These are phyloP conservation scores for Sicyos baderoa DNA, from an alignment of 306 rosid species.

Conservation along the genomic window DNA sequence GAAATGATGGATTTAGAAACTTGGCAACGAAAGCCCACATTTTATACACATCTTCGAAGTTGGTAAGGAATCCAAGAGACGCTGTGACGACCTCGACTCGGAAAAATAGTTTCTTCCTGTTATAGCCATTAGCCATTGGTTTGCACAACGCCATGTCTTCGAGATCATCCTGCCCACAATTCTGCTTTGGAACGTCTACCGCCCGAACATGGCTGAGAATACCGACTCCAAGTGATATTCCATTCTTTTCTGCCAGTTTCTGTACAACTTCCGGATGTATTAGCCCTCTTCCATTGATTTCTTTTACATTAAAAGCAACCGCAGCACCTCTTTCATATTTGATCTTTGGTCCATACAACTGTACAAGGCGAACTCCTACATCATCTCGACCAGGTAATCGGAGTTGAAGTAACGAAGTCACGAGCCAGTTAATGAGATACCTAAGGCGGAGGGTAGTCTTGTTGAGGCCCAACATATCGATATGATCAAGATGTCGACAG, in stretches of 20 bases:
- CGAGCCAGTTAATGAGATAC: slow-evolving; percentile 88
- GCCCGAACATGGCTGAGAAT: slow-evolving; percentile 71
- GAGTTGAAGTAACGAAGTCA: slow-evolving; percentile 79
- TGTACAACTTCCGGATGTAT: slow-evolving; percentile 87
- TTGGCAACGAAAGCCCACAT: slow-evolving; percentile 93
- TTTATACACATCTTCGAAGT: slow-evolving; percentile 89
- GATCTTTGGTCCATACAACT: slow-evolving; percentile 90
- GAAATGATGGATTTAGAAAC: slow-evolving; percentile 72
- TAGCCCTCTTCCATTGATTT: slow-evolving; percentile 43
- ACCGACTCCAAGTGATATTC: slow-evolving; percentile 81
- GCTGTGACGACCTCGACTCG: slow-evolving; percentile 92
- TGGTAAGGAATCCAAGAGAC: slow-evolving; percentile 75
- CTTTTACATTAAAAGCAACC: slow-evolving; percentile 79
- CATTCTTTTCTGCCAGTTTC: slow-evolving; percentile 75
- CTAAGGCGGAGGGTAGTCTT: slow-evolving; percentile 73
- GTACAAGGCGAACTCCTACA: slow-evolving; percentile 50
- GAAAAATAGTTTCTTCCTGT: slow-evolving; percentile 57
- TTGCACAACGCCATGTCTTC: slow-evolving; percentile 65
- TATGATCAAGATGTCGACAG: slow-evolving; percentile 67
- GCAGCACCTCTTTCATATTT: slow-evolving; percentile 96
- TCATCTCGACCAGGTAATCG: slow-evolving; percentile 39
- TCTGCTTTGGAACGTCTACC: slow-evolving; percentile 54
- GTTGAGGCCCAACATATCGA: slow-evolving; percentile 84
- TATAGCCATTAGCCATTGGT: slow-evolving; percentile 67
- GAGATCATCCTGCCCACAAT: slow-evolving; percentile 32